These are phyloP conservation scores for Stylosanthes scabra DNA, from an alignment of 331 rosid genomes.

Conservation along the genomic window DNA sequence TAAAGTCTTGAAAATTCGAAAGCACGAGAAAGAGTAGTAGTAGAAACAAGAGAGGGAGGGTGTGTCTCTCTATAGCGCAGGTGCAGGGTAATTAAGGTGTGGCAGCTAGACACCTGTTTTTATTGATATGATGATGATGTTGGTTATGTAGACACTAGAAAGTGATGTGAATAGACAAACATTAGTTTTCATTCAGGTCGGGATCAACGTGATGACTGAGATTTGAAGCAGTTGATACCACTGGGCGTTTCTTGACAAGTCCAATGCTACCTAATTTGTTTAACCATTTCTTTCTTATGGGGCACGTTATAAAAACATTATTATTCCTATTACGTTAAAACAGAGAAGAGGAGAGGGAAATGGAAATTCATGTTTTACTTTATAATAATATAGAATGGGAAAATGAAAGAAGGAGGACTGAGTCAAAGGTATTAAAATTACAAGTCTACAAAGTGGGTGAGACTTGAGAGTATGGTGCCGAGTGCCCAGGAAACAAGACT, in stretches of 20 bases:
- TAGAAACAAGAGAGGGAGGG: conserved; percentile 3
- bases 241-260: conserved; percentile 41
- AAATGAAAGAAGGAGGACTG: conserved; percentile 16
- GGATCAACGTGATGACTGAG: conserved; percentile 24
- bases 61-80: not conserved
- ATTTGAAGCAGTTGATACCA: conserved; percentile 15
- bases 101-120: conserved; percentile 20
- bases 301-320: not conserved
- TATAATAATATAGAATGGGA: not conserved
- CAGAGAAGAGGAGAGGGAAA: no score
- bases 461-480: not conserved
- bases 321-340: not conserved
- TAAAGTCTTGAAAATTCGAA: conserved; percentile 9
- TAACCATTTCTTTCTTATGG: conserved; percentile 4
- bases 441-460: conserved; percentile 31
- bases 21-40: not conserved
- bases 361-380: no score
- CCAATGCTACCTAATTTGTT: conserved; percentile 32
- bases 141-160: not conserved
- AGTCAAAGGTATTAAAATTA: conserved; percentile 20
- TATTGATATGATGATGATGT: conserved; percentile 19
- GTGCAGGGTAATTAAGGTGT: not conserved
- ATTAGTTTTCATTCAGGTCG: conserved; percentile 25
- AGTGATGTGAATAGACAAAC: conserved; percentile 35
- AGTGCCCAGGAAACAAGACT: not conserved